phyloP scores from a whole-genome alignment of 306 rosid genomes.

The Corylus americana region DNA sequence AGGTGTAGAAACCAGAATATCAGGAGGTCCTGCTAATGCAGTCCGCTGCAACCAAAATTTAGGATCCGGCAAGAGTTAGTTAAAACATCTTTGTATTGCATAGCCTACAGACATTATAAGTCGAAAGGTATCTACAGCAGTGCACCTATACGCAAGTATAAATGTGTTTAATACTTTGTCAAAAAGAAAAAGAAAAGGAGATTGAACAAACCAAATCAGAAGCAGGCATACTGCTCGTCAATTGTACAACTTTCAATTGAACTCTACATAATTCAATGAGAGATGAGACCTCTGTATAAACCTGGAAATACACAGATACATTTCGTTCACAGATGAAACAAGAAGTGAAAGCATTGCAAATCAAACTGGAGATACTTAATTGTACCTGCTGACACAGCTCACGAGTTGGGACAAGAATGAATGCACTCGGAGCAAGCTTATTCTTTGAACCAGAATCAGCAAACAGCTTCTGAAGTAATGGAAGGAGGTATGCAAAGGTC shows the following conservation, averaged over 20 bases:
- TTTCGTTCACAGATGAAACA: constrained; percentile 1
- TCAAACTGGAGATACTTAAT: constrained; percentile 1
- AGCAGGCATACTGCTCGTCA: constrained; percentile 70
- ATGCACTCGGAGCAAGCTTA: constrained; percentile 75
- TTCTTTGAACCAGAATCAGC: constrained; percentile 43
- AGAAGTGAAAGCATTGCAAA: neutral
- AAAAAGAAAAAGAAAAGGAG: neutral
- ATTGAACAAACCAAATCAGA: constrained; percentile 71
- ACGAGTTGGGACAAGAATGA: constrained; percentile 75
- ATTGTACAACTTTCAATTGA: constrained; percentile 76
- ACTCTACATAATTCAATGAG: constrained; percentile 74
- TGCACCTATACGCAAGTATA: neutral
- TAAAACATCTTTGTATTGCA: neutral
- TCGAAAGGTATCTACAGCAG: neutral
- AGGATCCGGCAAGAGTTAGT: neutral
- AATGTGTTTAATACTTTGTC: neutral
- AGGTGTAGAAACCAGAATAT: constrained; percentile 88
- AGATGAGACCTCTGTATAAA: constrained; percentile 60
- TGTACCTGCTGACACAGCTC: constrained; percentile 83
- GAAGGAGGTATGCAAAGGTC: constrained; percentile 88
- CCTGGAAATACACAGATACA: constrained; percentile 38
- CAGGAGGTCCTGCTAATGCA: constrained; percentile 77
- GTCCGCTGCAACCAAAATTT: constrained; percentile 54
- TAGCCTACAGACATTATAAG: neutral
- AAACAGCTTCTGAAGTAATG: constrained; percentile 85